Conservation (phyloP, 1,284 basidiomycete species). For the Apiotrichum sp. region DNA sequence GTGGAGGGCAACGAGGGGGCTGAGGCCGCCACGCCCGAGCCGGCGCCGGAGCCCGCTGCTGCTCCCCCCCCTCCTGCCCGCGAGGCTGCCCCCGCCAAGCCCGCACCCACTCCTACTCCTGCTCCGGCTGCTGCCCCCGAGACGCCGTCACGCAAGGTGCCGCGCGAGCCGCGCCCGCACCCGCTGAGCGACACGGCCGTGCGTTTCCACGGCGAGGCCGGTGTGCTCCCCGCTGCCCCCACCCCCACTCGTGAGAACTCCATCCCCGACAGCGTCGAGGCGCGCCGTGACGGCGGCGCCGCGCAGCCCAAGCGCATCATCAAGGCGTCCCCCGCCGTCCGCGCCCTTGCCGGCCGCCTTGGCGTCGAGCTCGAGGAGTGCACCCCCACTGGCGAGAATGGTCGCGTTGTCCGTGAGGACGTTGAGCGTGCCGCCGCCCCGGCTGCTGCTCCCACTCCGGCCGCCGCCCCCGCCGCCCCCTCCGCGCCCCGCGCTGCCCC, state of each 20-base stretch:
- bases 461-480: background rate
- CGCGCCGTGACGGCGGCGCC: conserved; percentile 6
- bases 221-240: conserved; percentile 29
- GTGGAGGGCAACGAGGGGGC: conserved; percentile 8
- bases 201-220: conserved; percentile 35
- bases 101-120: background rate
- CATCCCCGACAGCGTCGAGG: conserved; percentile 13
- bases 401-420: conserved; percentile 63
- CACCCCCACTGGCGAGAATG: conserved; percentile 54
- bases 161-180: conserved; percentile 12
- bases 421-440: conserved; percentile 43
- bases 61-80: background rate
- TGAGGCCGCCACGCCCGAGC: conserved; percentile 7
- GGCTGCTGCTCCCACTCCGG: background rate
- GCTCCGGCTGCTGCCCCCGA: background rate
- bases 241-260: background rate
- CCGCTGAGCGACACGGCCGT: conserved; percentile 20
- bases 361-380: conserved; percentile 48
- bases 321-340: conserved; percentile 34
- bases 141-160: background rate
- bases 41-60: background rate
- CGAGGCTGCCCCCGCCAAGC: background rate
- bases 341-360: conserved; percentile 32
- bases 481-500: conserved; percentile 1
- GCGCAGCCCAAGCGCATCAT: conserved; percentile 16